Conservation (phyloP, 306 rosid species). For the Prosopis cineraria region DNA sequence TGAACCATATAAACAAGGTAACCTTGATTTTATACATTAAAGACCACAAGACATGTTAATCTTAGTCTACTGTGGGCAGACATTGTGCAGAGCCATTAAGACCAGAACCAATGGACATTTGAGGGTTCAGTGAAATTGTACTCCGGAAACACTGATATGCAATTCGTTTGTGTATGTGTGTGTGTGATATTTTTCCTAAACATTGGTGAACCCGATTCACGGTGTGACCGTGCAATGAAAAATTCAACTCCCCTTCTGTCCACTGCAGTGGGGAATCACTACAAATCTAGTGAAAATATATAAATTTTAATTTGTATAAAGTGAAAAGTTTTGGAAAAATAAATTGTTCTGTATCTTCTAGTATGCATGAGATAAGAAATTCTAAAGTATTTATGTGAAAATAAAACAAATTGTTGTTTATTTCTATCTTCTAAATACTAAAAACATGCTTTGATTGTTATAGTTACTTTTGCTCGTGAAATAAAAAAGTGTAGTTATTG, state of each 20-base stretch:
- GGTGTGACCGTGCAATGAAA: background rate
- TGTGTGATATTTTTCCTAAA: slow-evolving; percentile 12
- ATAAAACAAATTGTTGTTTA: too few relatives aligned
- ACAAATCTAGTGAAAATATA: too few relatives aligned
- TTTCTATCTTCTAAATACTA: too few relatives aligned
- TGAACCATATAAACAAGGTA: slow-evolving; percentile 54
- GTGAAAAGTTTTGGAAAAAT: too few relatives aligned
- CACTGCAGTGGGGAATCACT: background rate
- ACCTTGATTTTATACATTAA: slow-evolving; percentile 25
- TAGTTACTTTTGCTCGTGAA: too few relatives aligned
- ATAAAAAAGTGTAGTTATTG: too few relatives aligned
- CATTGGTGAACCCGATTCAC: slow-evolving; percentile 16
- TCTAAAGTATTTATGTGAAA: too few relatives aligned
- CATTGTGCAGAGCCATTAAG: slow-evolving; percentile 27
- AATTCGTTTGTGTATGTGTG: background rate
- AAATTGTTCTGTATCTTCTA: too few relatives aligned
- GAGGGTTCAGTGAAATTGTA: background rate
- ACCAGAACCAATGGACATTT: slow-evolving; percentile 14
- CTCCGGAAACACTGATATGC: slow-evolving; percentile 23
- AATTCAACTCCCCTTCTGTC: background rate
- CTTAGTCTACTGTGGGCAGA: background rate
- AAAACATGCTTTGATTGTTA: too few relatives aligned
- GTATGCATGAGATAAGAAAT: too few relatives aligned
- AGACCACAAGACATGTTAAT: slow-evolving; percentile 10
- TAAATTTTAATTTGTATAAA: too few relatives aligned